Conservation (phyloP, 257 asterid species). For the Nicotiana otophora region DNA sequence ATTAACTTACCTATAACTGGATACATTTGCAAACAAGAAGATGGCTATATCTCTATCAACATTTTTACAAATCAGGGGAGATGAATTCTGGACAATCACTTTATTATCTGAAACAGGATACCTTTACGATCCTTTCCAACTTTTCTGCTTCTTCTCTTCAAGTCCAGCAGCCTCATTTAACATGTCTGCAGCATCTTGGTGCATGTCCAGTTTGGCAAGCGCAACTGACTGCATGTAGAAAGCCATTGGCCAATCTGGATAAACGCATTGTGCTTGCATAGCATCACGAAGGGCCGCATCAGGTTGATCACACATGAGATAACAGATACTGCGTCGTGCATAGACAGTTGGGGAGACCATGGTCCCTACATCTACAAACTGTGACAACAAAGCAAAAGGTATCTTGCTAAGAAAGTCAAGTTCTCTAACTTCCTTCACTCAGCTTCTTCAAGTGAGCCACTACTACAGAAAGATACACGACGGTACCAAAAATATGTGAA, state of each 20-base stretch:
- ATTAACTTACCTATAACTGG: no score
- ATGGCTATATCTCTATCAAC: no score
- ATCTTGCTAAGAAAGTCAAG: no score
- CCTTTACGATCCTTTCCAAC: no score
- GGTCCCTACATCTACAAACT: constrained; percentile 95
- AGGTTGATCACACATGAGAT: constrained; percentile 93
- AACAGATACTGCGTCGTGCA: constrained; percentile 83
- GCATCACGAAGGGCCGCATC: constrained; percentile 97
- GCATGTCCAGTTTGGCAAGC: constrained; percentile 89
- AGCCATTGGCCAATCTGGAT: constrained; percentile 93
- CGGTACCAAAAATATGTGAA: no score
- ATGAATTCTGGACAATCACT: no score
- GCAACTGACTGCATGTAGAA: constrained; percentile 98
- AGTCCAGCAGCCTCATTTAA: constrained; percentile 79
- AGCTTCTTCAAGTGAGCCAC: no score
- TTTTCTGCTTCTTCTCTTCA: constrained; percentile 64
- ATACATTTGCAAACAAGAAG: no score
- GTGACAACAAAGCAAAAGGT: constrained; percentile 1
- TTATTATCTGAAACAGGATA: no score
- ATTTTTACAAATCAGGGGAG: no score
- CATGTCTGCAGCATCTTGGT: constrained; percentile 97
- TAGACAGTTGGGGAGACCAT: constrained; percentile 95
- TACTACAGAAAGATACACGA: no score
- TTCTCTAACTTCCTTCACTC: no score
- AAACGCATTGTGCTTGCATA: constrained; percentile 94